Evolutionary conservation across 2,329 filamentous ascomycete genomes (phyloP).

Genomic region (Blastomyces emzantsi): DNA sequence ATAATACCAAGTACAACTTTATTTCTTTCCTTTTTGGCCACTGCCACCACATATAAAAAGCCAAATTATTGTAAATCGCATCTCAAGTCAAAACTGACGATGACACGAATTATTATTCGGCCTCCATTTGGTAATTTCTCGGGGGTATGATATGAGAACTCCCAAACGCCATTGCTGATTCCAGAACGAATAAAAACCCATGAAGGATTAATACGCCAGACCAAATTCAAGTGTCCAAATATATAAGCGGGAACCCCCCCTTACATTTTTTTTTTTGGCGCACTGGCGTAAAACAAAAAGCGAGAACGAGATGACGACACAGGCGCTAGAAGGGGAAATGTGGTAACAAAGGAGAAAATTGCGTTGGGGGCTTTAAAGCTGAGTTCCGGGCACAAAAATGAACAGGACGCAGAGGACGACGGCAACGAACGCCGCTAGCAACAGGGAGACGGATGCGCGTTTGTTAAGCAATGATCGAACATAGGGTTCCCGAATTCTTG

Average conservation of each 20-base stretch:
- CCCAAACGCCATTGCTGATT: conserved; percentile 7
- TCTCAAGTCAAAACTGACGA: neutral
- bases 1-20: neutral
- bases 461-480: conserved; percentile 77
- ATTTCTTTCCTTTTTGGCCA: neutral
- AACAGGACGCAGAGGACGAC: conserved; percentile 81
- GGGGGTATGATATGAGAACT: neutral
- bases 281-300: neutral
- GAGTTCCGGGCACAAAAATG: conserved; percentile 81
- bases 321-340: conserved; percentile 6
- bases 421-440: conserved; percentile 65
- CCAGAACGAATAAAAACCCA: neutral
- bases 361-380: conserved; percentile 23
- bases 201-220: neutral
- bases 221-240: neutral
- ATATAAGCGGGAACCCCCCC: neutral
- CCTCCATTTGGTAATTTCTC: neutral
- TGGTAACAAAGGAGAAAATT: neutral
- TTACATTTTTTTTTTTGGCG: neutral
- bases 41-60: neutral
- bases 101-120: neutral
- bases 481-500: conserved; percentile 79
- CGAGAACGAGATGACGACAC: neutral
- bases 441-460: conserved; percentile 70
- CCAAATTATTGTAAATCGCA: neutral